phyloP scores from a whole-genome alignment of 805 yeast species.

The Yarrowia sp. region DNA sequence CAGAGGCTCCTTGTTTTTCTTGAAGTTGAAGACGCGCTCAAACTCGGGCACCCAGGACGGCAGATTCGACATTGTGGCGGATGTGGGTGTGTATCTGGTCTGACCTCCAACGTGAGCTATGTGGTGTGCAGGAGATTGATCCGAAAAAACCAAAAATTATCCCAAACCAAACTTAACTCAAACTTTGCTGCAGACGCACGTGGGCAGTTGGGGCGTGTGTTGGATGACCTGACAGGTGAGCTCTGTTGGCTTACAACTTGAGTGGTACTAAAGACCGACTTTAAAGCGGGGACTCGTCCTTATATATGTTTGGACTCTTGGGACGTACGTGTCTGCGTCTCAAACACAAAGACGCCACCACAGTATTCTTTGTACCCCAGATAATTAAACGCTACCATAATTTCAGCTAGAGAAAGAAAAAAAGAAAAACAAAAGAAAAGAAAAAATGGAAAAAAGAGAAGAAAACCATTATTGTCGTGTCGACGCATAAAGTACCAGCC shows the following conservation, averaged over 20 bases:
- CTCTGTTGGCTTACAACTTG: too few relatives aligned
- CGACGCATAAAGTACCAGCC: too few relatives aligned
- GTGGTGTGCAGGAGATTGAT: conserved; percentile 25
- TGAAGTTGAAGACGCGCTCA: conserved; percentile 45
- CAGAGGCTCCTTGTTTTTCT: conserved; percentile 53
- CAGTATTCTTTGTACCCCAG: not conserved
- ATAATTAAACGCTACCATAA: not conserved
- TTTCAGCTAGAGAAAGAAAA: too few relatives aligned
- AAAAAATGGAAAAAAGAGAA: too few relatives aligned
- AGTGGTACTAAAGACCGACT: not conserved
- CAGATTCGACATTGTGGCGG: conserved; percentile 35
- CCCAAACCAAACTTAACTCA: not conserved
- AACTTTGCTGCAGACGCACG: conserved; percentile 4
- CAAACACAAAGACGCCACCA: not conserved
- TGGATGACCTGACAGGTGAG: not conserved
- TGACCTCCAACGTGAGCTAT: not conserved
- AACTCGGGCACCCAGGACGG: conserved; percentile 80
- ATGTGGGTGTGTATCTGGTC: not conserved
- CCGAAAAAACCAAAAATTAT: conserved; percentile 21
- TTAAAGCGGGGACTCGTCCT: too few relatives aligned
- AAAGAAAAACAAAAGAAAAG: too few relatives aligned
- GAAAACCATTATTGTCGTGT: too few relatives aligned
- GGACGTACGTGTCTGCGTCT: not conserved
- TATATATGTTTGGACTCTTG: not conserved
- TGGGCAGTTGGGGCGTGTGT: not conserved